Evolutionary conservation across 2,329 filamentous ascomycete genomes (phyloP), one percentile per base, ranked within the genome.

Genomic region (Cyclaneusma minus): DNA sequence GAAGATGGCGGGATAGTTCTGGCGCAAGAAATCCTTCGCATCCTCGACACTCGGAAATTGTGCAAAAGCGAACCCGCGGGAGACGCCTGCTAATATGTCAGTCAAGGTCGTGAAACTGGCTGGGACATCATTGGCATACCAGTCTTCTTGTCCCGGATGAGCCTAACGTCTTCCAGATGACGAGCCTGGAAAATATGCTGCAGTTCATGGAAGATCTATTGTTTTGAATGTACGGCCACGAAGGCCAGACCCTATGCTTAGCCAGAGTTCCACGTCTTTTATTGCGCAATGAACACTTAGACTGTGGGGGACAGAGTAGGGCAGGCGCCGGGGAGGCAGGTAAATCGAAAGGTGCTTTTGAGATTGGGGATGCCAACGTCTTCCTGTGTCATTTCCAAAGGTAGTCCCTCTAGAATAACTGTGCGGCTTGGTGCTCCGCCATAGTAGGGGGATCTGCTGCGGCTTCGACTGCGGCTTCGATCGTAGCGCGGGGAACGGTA

Each of bases 121-220:
- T 16, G 16, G 18, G 22, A 31, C 28, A 31, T 20, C 24, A 21
- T 12, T 3, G 20, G 25, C 44, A 35, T 49, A 68, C 65, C 66
- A 12, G 64, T 68, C 33, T 64, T 59, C 29, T 63, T 57, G 37
- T 70, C 64, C 32, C 63, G 61, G 37, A 70, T 70, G 27, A 70
- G 51, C 11, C 63, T 55, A 24, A 69, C 52, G 37, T 68, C 63
- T 39, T 68, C 63, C 32, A 70, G 46, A n/a, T 53, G 54, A 30
- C 59, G 52, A 34, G 64, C 49, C 39, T 56, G 49, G 36, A 67
- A 59, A 36, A 52, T 54, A 37, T 62, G 54, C 37, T 52, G 51
- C 39, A 70, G 51, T 52, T 68, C 64, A 49, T 53, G 52, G 39
- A 56, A 54, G 44, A 70, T 64, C 65, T 70, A 52, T 59, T 52